Evolutionary conservation across 441 rosid genomes (phyloP).

Genomic region (Aquilaria agallochum): DNA sequence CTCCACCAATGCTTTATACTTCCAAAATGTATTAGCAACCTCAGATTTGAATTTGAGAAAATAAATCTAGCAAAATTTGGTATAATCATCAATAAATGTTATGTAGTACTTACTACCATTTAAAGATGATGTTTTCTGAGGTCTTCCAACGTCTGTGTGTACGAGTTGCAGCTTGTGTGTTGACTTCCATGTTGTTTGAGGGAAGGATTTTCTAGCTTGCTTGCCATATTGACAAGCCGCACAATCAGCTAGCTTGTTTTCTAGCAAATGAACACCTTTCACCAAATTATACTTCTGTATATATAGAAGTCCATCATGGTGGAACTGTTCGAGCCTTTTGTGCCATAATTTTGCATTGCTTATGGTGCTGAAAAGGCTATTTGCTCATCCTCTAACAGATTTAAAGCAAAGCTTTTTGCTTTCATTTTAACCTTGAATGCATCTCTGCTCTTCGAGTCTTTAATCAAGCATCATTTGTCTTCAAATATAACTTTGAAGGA

Average conservation of each 20-base stretch:
- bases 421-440: neutral
- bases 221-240: neutral
- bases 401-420: neutral
- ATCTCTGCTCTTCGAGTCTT: neutral
- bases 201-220: neutral
- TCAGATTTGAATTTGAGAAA: conserved; percentile 4
- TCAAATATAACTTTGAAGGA: conserved; percentile 10
- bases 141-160: neutral
- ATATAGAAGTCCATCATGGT: neutral
- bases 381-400: conserved; percentile 3
- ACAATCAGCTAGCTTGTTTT: neutral
- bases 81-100: conserved; percentile 2
- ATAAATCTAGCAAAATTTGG: conserved; percentile 1
- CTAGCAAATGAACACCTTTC: neutral
- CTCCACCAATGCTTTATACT: conserved; percentile 1
- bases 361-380: neutral
- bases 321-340: neutral
- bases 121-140: neutral
- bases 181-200: neutral
- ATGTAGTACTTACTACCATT: neutral
- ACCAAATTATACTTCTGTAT: neutral
- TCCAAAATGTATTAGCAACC: neutral
- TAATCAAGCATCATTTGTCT: conserved; percentile 5
- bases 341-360: neutral
- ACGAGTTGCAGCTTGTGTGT: neutral